phyloP scores from a whole-genome alignment of 345 rosid genomes.

The Mercurialis annua region DNA sequence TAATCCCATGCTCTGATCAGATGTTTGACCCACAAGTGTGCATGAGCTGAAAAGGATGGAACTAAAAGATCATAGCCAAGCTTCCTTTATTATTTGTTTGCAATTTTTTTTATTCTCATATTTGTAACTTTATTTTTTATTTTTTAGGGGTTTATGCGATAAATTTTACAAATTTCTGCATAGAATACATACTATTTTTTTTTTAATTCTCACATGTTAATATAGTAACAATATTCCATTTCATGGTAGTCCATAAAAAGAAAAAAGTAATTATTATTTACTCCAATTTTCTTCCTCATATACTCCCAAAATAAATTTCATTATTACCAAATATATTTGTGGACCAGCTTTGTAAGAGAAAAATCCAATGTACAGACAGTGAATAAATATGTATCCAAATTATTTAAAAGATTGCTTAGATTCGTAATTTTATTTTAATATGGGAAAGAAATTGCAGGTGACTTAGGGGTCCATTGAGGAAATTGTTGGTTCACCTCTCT shows the following conservation, averaged over 20 bases:
- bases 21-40: constrained; percentile 47
- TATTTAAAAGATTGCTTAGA: not conserved
- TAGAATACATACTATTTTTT: too few relatives aligned
- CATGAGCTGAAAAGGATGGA: constrained; percentile 21
- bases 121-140: not conserved
- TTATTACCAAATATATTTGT: not conserved
- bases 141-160: not conserved
- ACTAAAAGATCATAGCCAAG: constrained; percentile 12
- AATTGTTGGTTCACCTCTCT: not conserved
- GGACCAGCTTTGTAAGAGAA: not conserved
- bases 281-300: not conserved
- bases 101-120: not conserved
- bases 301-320: not conserved
- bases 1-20: constrained; percentile 21
- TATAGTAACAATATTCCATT: not conserved
- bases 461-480: not conserved
- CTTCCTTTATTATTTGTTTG: not conserved
- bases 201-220: too few relatives aligned
- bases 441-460: not conserved
- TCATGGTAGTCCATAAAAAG: not conserved
- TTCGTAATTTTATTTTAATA: not conserved
- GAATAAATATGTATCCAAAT: not conserved
- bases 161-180: too few relatives aligned
- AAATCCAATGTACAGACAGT: not conserved
- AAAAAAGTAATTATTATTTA: not conserved